Percentiles rank a stretch among this genome's conserved stretches.
phyloP scores from a whole-genome alignment of 2,329 filamentous ascomycete species.

The Triangularia verruculosa region DNA sequence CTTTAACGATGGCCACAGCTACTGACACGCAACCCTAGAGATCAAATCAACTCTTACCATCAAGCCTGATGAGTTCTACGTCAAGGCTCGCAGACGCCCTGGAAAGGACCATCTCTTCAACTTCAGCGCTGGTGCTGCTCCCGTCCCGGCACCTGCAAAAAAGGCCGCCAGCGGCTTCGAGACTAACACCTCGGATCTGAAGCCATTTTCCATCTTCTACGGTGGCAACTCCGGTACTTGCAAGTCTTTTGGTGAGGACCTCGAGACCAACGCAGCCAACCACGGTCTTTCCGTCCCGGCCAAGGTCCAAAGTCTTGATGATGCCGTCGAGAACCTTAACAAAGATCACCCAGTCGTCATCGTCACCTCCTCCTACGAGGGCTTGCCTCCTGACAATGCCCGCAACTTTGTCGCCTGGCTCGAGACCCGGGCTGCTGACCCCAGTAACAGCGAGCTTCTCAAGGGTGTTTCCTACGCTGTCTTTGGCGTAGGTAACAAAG shows the following conservation, averaged over 20 bases:
- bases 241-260: conserved; percentile 50
- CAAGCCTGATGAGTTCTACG: conserved; percentile 35
- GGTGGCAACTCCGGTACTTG: conserved; percentile 59
- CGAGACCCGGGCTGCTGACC: conserved; percentile 35
- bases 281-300: conserved; percentile 46
- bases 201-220: conserved; percentile 52
- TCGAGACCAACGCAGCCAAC: conserved; percentile 45
- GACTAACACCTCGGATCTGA: conserved; percentile 27
- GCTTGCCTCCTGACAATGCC: conserved; percentile 56
- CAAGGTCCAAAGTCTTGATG: conserved; percentile 45
- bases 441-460: conserved; percentile 35
- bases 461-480: conserved; percentile 51
- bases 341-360: conserved; percentile 49
- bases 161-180: conserved; percentile 5
- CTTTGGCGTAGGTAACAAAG: conserved; percentile 52
- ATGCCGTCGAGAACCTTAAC: conserved; percentile 47
- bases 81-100: conserved; percentile 20
- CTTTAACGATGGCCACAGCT: neutral
- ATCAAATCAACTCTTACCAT: conserved; percentile 44
- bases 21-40: conserved; percentile 17
- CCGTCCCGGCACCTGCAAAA: conserved; percentile 10
- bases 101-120: conserved; percentile 21
- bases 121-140: conserved; percentile 11
- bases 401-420: conserved; percentile 55
- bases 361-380: conserved; percentile 57